Evolutionary conservation across 1,139 yeast species (phyloP).

Genomic region (Geotrichum phurueaensis): DNA sequence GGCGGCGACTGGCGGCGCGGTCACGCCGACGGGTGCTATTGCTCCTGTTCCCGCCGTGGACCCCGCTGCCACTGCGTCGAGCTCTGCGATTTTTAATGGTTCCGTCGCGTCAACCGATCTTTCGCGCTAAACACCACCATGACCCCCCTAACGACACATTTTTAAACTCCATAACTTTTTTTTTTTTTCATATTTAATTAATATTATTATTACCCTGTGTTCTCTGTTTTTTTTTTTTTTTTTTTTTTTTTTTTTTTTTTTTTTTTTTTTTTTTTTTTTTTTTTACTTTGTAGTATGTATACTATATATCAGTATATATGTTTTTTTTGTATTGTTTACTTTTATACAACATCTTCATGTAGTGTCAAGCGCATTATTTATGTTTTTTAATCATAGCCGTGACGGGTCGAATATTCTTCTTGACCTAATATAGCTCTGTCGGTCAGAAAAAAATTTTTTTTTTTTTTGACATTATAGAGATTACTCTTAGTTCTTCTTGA

Average conservation of each 20-base stretch:
- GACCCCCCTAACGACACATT: not conserved
- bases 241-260: too few species aligned
- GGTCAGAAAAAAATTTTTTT: too few species aligned
- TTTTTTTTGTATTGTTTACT: too few species aligned
- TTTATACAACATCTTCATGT: too few species aligned
- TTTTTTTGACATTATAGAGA: not conserved
- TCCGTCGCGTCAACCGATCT: not conserved
- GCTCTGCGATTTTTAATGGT: not conserved
- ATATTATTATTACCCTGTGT: not conserved
- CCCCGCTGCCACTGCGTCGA: not conserved
- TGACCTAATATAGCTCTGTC: too few species aligned
- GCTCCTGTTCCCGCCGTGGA: not conserved
- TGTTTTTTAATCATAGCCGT: too few species aligned
- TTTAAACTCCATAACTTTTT: not conserved
- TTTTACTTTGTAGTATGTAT: too few species aligned
- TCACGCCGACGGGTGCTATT: not conserved
- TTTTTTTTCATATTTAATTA: not conserved
- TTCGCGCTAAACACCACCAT: not conserved
- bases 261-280: too few species aligned
- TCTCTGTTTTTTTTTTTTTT: too few species aligned
- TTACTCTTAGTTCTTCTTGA: not conserved
- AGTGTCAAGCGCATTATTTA: too few species aligned
- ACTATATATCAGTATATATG: too few species aligned
- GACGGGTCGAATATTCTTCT: too few species aligned
- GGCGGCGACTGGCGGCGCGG: not conserved